phyloP scores from a whole-genome alignment of 441 rosid genomes.

The Lepidium campestre region DNA sequence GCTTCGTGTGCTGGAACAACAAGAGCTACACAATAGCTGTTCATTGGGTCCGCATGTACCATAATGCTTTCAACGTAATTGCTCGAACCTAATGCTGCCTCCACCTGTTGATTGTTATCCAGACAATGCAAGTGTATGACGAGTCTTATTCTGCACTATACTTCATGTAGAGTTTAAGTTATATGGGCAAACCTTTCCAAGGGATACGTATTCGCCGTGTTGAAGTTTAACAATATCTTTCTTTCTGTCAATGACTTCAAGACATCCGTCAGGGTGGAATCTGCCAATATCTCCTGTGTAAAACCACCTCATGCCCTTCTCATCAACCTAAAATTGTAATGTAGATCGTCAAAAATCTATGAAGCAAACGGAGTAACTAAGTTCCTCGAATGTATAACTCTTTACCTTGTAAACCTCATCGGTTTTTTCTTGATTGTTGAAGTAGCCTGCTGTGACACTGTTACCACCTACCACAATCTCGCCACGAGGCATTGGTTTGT shows the following conservation, averaged over 20 bases:
- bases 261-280: constrained; percentile 89
- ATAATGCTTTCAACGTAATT: constrained; percentile 65
- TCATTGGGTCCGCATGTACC: constrained; percentile 76
- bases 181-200: constrained; percentile 64
- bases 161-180: neutral
- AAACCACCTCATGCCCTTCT: constrained; percentile 81
- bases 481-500: constrained; percentile 90
- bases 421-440: constrained; percentile 70
- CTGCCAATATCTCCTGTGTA: constrained; percentile 82
- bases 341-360: neutral
- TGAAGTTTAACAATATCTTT: constrained; percentile 96
- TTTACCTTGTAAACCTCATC: constrained; percentile 79
- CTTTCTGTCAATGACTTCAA: constrained; percentile 87
- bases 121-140: neutral
- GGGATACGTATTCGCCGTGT: constrained; percentile 89
- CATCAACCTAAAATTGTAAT: constrained; percentile 62
- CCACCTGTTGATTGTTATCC: constrained; percentile 53
- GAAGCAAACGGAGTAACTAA: neutral
- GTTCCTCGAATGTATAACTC: neutral
- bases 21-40: constrained; percentile 74
- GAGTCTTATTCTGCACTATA: neutral
- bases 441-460: constrained; percentile 80
- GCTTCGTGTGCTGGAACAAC: constrained; percentile 56
- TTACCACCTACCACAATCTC: constrained; percentile 82
- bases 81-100: constrained; percentile 59